Conservation (phyloP, 345 rosid genomes). For the Moricandia arvensis region DNA sequence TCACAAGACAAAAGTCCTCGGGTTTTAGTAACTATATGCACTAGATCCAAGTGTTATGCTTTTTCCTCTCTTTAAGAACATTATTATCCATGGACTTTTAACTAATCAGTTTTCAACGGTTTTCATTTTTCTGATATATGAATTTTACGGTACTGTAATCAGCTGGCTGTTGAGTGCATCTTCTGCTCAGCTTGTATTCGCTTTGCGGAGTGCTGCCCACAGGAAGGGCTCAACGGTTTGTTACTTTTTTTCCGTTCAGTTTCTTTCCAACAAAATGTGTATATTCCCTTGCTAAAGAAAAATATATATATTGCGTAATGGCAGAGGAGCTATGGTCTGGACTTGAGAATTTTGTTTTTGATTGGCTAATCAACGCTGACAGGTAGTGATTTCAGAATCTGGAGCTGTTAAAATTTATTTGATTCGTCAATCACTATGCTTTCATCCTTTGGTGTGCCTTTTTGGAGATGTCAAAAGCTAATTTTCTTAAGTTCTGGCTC, state of each 20-base stretch:
- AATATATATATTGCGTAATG: constrained; percentile 25
- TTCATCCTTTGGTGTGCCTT: constrained; percentile 4
- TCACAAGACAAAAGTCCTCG: background rate
- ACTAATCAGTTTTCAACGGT: background rate
- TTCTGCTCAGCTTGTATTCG: constrained; percentile 99
- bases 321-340: constrained; percentile 99
- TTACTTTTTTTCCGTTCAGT: constrained; percentile 29
- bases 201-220: constrained; percentile 96
- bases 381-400: constrained; percentile 53
- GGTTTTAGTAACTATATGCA: constrained; percentile 1
- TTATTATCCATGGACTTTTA: background rate
- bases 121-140: constrained; percentile 26
- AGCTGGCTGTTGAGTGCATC: constrained; percentile 99
- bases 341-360: constrained; percentile 97
- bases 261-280: constrained; percentile 27
- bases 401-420: constrained; percentile 19
- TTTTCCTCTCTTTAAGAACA: constrained; percentile 9
- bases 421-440: constrained; percentile 19
- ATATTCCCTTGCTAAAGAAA: constrained; percentile 18
- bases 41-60: background rate
- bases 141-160: constrained; percentile 31
- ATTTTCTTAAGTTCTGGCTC: constrained; percentile 12
- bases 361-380: constrained; percentile 98
- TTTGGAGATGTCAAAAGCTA: constrained; percentile 8
- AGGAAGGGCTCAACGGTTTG: constrained; percentile 95